A percentile compares a stretch with the other conserved stretches of the same genome.
Conservation (phyloP, 2,329 filamentous ascomycete genomes). For the Tolypocladium tropicale region DNA sequence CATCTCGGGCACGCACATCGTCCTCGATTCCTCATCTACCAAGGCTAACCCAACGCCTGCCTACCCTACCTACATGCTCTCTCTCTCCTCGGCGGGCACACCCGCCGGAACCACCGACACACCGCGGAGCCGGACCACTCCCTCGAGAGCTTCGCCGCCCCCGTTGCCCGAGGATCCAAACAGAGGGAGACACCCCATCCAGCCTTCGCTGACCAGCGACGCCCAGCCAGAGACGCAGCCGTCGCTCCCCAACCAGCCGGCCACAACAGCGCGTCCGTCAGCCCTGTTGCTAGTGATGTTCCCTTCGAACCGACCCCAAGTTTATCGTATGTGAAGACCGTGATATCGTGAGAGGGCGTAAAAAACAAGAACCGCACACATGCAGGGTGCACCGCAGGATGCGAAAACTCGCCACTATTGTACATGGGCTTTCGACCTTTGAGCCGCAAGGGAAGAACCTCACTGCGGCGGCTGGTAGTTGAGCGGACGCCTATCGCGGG, state of each 20-base stretch:
- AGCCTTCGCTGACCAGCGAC: background rate
- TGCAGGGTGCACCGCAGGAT: constrained; percentile 7
- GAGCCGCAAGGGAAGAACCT: constrained; percentile 4
- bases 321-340: constrained; percentile 9
- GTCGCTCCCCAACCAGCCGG: background rate
- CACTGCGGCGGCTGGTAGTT: constrained; percentile 68
- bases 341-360: constrained; percentile 9
- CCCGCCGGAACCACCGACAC: background rate
- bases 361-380: constrained; percentile 9
- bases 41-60: constrained; percentile 9
- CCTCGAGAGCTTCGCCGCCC: background rate
- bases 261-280: background rate
- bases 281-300: constrained; percentile 1
- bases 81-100: background rate
- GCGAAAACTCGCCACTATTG: constrained; percentile 9
- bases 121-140: background rate
- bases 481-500: constrained; percentile 57
- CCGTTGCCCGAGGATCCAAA: background rate
- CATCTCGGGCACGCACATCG: background rate
- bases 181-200: background rate
- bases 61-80: too few relatives aligned
- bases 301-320: constrained; percentile 2
- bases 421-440: constrained; percentile 8
- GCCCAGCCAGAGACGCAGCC: background rate
- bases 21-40: background rate